Evolutionary conservation across 345 rosid species (phyloP).

Genomic region (Dimocarpus longan): DNA sequence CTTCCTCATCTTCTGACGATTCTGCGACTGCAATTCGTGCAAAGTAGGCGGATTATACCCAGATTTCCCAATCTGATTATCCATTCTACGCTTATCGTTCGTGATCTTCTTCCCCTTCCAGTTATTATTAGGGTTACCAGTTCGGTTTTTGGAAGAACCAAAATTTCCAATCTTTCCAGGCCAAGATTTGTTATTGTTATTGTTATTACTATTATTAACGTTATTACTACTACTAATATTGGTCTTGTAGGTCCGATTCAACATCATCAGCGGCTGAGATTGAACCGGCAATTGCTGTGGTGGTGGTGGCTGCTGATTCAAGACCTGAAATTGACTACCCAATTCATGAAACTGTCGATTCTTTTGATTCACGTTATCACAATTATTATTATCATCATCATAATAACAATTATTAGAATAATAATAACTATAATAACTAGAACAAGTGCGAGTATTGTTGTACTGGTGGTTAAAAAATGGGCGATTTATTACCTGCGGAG

Average conservation of each 20-base stretch:
- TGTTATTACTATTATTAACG: slow-evolving; percentile 23
- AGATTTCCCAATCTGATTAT: slow-evolving; percentile 35
- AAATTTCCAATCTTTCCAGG: slow-evolving; percentile 30
- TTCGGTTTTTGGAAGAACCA: slow-evolving; percentile 34
- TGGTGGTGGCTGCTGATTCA: slow-evolving; percentile 29
- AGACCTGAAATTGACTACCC: slow-evolving; percentile 23
- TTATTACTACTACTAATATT: slow-evolving; percentile 39
- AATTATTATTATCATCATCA: too few relatives aligned
- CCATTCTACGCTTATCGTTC: slow-evolving; percentile 46
- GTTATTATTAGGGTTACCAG: slow-evolving; percentile 31
- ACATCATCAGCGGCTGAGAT: slow-evolving; percentile 50
- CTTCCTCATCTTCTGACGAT: slow-evolving; percentile 70
- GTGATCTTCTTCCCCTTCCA: slow-evolving; percentile 83
- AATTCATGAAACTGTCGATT: not conserved
- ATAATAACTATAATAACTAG: not conserved
- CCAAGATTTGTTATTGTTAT: not conserved
- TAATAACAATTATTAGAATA: not conserved
- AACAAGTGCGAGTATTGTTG: too few relatives aligned
- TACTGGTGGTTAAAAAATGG: not conserved
- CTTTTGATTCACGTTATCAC: not conserved
- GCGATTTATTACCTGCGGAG: slow-evolving; percentile 42
- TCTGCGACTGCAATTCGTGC: slow-evolving; percentile 80
- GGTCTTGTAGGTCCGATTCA: slow-evolving; percentile 53
- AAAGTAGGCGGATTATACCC: slow-evolving; percentile 86
- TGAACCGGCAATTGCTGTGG: slow-evolving; percentile 24